phyloP scores from a whole-genome alignment of 305 asterid genomes.

The Fraxinus dipetala region DNA sequence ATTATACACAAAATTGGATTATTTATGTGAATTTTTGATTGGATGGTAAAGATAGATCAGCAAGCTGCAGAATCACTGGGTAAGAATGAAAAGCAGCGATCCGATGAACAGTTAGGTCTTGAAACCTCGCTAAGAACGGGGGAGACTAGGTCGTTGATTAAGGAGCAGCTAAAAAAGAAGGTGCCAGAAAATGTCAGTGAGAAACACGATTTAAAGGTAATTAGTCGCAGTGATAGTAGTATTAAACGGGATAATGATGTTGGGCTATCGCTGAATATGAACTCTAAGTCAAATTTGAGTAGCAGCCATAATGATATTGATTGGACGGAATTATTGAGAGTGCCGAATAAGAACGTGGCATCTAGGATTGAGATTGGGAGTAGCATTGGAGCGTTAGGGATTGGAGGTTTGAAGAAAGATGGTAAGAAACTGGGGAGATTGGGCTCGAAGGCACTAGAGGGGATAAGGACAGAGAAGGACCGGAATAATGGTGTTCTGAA shows the following conservation, averaged over 20 bases:
- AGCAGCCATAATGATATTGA: slow-evolving; percentile 64
- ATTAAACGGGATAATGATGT: slow-evolving; percentile 40
- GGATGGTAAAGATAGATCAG: slow-evolving; percentile 70
- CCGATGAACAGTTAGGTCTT: slow-evolving; percentile 45
- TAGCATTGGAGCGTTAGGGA: slow-evolving; percentile 40
- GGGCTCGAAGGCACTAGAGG: slow-evolving; percentile 32
- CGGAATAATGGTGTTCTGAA: slow-evolving; percentile 33
- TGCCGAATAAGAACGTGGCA: slow-evolving; percentile 47
- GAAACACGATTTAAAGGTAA: slow-evolving; percentile 30
- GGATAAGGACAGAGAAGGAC: slow-evolving; percentile 37
- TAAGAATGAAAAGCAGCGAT: slow-evolving; percentile 59
- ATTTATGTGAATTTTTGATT: slow-evolving; percentile 11
- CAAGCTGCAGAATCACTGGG: slow-evolving; percentile 94
- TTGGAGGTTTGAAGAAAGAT: slow-evolving; percentile 42
- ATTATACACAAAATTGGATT: neutral
- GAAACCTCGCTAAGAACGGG: slow-evolving; percentile 37
- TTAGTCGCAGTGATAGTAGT: slow-evolving; percentile 40
- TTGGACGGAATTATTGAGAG: slow-evolving; percentile 89
- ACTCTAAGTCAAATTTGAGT: slow-evolving; percentile 37
- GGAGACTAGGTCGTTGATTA: slow-evolving; percentile 57
- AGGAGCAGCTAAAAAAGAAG: slow-evolving; percentile 83
- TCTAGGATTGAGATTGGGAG: slow-evolving; percentile 30
- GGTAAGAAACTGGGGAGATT: slow-evolving; percentile 41
- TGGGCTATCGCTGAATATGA: slow-evolving; percentile 29
- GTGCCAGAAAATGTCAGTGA: slow-evolving; percentile 35